Evolutionary conservation across 345 rosid species (phyloP).

Genomic region (Dovyalis caffra): DNA sequence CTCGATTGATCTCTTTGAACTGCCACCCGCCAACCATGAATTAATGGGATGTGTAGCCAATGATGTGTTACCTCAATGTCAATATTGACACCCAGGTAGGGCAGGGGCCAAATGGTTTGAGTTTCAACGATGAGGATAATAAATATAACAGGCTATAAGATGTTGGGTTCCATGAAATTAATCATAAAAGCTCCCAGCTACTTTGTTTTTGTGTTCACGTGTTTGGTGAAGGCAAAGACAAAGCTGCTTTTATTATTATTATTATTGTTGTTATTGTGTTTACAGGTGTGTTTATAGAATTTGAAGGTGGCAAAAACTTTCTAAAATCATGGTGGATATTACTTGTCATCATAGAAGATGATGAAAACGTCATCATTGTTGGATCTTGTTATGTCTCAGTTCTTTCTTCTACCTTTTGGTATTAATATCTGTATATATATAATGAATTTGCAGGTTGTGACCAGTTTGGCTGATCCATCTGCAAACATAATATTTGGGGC

Average conservation of each 20-base stretch:
- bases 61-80: neutral
- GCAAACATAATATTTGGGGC: conserved; percentile 99
- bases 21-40: neutral
- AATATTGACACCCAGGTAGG: neutral
- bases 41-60: no score
- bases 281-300: no score
- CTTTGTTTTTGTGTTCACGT: neutral
- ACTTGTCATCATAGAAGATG: no score
- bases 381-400: neutral
- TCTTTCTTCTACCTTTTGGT: neutral
- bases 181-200: neutral
- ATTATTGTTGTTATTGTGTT: no score
- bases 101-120: neutral
- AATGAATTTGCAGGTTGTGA: conserved; percentile 63
- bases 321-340: no score
- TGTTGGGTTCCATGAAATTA: neutral
- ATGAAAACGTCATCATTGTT: no score
- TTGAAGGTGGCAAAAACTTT: no score
- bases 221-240: neutral
- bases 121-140: neutral
- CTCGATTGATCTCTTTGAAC: neutral
- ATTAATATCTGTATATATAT: neutral
- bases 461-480: conserved; percentile 95
- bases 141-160: neutral
- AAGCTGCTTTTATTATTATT: neutral